Base-by-base conservation (phyloP, 805 yeast species). In the Candida chauliodis region DNA sequence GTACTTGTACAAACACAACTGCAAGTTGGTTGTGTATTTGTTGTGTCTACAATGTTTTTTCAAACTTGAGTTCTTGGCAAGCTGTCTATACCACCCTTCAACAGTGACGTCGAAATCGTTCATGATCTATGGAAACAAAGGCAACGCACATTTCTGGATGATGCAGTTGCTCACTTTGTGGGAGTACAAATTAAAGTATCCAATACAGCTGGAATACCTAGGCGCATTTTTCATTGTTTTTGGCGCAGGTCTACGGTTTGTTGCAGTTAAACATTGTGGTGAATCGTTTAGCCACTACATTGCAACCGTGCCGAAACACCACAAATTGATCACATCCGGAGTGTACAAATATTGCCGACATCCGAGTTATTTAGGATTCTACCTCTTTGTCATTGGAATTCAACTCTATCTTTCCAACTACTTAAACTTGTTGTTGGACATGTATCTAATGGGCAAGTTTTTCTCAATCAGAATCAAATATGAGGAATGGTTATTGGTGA, bases 341-440 rank as follows among this genome's bases (percentile, higher is more conserved):
- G 41, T 63, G n/a, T 66, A 60, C 40, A 25, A 43, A 6, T 45
- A 42, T 42, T 37, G 51, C 19, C 43, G 71, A 35, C 72, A 66
- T 40, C 72, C 72, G 13, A 59, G 68, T 37, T 66, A 66, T 41
- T 33, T 60, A 6, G 72, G 72, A 27, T 66, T 63, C 41, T 55
- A 59, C 44, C 34, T 53, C n/a, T 57, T 56, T 32, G 61, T 51
- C 9, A 45, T 57, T 21, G 71, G 71, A 8, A 36, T 52, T 36
- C 66, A 64, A 43, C 17, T 59, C 8, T 43, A 48, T 9, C 39
- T 66, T 23, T 45, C 47, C 8, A 66, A 63, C 34, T 38, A 40
- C 25, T 19, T 53, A 9, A 46, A 52, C 22, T 32, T 53, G 20
- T 38, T 49, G 3, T 36, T 42, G 9, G 43, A 52, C 28, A 10